phyloP scores from a whole-genome alignment of 306 rosid species.

The Vicia sativa region DNA sequence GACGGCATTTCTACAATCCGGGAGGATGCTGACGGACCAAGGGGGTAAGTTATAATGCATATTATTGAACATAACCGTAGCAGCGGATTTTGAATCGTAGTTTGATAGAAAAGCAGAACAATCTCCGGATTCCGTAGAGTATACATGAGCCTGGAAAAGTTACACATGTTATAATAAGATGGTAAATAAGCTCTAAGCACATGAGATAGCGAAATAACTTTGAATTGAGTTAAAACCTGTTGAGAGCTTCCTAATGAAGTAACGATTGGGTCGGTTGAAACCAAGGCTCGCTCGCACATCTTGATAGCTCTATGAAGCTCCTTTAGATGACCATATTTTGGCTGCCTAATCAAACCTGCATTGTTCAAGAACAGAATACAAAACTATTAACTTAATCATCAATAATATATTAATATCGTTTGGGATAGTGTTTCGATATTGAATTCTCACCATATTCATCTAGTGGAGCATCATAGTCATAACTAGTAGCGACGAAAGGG shows the following conservation, averaged over 20 bases:
- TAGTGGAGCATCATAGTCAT: conserved; percentile 97
- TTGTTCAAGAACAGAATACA: conserved; percentile 15
- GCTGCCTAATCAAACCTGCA: conserved; percentile 91
- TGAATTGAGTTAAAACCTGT: conserved; percentile 60
- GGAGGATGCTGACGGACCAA: conserved; percentile 97
- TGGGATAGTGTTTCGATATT: background rate
- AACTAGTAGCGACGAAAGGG: conserved; percentile 96
- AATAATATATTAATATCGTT: conserved; percentile 6
- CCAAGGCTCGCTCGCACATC: conserved; percentile 80
- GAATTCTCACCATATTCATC: conserved; percentile 93
- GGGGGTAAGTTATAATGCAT: conserved; percentile 96
- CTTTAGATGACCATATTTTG: conserved; percentile 94
- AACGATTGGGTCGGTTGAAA: conserved; percentile 85
- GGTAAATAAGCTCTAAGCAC: conserved; percentile 35
- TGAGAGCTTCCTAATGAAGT: conserved; percentile 86
- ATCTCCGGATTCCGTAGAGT: conserved; percentile 79
- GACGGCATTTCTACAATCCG: conserved; percentile 89
- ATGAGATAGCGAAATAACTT: background rate
- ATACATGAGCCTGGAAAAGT: conserved; percentile 72
- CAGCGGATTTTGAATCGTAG: conserved; percentile 69
- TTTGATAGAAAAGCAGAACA: conserved; percentile 97
- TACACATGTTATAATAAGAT: conserved; percentile 18
- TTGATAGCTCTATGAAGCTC: conserved; percentile 89
- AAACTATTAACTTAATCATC: conserved; percentile 30
- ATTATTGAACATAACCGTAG: conserved; percentile 89